Evolutionary conservation across 768 basidiomycete species (phyloP).

Genomic region (Leccinum broughii): DNA sequence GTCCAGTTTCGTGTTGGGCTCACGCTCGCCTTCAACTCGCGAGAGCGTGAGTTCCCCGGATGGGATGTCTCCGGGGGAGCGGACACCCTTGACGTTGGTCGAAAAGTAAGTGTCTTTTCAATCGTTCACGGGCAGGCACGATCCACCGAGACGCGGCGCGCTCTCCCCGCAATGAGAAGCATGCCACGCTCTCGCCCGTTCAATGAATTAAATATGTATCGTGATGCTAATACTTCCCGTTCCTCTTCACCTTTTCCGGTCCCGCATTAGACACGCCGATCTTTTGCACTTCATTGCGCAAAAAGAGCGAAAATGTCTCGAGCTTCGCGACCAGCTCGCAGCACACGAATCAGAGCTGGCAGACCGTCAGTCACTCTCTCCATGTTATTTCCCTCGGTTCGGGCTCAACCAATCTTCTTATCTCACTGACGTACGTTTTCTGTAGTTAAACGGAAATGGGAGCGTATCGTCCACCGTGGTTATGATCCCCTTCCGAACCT

Average conservation of each 20-base stretch:
- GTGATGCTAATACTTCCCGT: not conserved
- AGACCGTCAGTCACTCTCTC: conserved; percentile 44
- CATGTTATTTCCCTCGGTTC: not conserved
- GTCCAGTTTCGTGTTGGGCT: conserved; percentile 22
- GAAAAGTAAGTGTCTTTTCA: conserved; percentile 58
- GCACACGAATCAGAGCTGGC: conserved; percentile 71
- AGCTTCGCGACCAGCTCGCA: conserved; percentile 72
- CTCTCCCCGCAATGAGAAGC: not conserved
- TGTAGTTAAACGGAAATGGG: conserved; percentile 82
- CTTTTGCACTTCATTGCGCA: conserved; percentile 83
- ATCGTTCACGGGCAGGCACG: not conserved
- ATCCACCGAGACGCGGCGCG: not conserved
- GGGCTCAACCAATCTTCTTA: not conserved
- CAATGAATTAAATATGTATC: not conserved
- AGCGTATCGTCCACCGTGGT: conserved; percentile 69
- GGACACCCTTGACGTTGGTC: conserved; percentile 59
- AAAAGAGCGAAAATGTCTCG: conserved; percentile 82
- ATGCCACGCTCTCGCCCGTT: not conserved
- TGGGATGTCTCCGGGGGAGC: conserved; percentile 13
- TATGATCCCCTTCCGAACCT: conserved; percentile 12
- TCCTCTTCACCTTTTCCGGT: not conserved
- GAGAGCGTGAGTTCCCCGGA: conserved; percentile 23
- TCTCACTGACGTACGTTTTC: not conserved
- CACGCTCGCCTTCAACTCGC: conserved; percentile 16
- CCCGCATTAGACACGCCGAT: conserved; percentile 63